Evolutionary conservation across 2,329 filamentous ascomycete species (phyloP), one percentile per base, ranked within the genome.

Genomic region (Aspergillus sp.): DNA sequence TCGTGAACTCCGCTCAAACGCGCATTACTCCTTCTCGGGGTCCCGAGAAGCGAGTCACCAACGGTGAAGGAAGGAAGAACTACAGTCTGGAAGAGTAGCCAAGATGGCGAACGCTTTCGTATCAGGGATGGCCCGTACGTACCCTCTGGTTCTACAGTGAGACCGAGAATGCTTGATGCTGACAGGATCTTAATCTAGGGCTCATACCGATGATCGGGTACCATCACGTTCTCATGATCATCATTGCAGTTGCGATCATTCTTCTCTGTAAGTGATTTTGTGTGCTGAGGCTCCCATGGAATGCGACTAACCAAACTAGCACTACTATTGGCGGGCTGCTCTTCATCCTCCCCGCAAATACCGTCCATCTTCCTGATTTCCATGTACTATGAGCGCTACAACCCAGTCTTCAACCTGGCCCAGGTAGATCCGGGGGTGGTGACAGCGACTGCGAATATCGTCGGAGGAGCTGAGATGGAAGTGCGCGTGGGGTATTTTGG

Each of bases 401-500:
- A 86, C 17, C 89, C 94, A 3, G 79, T 83, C 23, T 93, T 93
- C 62, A 86, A 89, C 63, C 89, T 91, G 4, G 83, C 93, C 9
- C 93, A 97, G 76, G 91, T 96, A 61, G 87, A 96, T 71, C 96
- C 95, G 56, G 89, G 88, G 53, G 88, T 94, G 54, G 88, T 90
- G 58, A 85, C 85, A 14, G 90, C 91, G 52, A 94, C 97, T 63
- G 82, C 86, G 56, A 95, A 94, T 75, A 95, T 99, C 57, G 93
- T 95, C 53, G 90, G 91, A 49, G 80, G 83, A 62, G 92, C 94
- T 11, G 83, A 85, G 54, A 79, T 99, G 45, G 91, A 96, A 72
- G 91, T 94, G 21, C 87, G 94, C 52, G 94, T 99, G 25, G 94
- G 94, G 60, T 99, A 96, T 78, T 99, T 99, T 67, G 94, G 94